Conservation (phyloP, 345 rosid species). For the Syzygium oleosum region DNA sequence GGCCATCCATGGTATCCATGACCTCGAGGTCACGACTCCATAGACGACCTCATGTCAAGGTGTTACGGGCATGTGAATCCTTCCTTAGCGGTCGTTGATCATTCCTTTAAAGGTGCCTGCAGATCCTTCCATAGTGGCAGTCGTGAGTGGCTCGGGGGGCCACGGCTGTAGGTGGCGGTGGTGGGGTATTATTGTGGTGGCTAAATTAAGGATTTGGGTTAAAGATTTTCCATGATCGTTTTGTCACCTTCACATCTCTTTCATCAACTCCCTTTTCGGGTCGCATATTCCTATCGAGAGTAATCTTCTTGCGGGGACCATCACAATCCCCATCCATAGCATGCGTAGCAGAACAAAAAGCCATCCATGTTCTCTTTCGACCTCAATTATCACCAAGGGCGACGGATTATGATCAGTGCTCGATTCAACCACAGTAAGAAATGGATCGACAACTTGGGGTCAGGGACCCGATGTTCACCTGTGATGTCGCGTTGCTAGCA, state of each 20-base stretch:
- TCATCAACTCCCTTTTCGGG: background rate
- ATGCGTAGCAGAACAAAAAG: background rate
- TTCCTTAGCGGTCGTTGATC: background rate
- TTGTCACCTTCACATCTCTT: background rate
- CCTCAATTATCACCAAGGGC: background rate
- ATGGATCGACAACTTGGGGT: background rate
- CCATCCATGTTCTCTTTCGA: background rate
- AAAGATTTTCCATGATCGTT: background rate
- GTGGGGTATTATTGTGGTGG: background rate
- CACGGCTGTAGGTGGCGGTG: background rate
- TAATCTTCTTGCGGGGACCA: background rate
- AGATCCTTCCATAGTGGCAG: background rate
- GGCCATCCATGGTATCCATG: background rate
- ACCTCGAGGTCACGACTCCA: background rate
- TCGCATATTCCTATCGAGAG: background rate
- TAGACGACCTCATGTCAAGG: background rate
- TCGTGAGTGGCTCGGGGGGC: background rate
- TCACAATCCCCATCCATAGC: background rate
- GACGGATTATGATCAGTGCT: background rate
- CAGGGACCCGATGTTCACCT: background rate
- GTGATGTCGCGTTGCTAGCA: background rate
- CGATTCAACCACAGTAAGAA: background rate
- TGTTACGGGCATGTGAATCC: background rate
- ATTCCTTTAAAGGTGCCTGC: background rate
- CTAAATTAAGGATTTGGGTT: background rate